phyloP scores from a whole-genome alignment of 768 basidiomycete genomes.

The Auriscalpium vulgare region DNA sequence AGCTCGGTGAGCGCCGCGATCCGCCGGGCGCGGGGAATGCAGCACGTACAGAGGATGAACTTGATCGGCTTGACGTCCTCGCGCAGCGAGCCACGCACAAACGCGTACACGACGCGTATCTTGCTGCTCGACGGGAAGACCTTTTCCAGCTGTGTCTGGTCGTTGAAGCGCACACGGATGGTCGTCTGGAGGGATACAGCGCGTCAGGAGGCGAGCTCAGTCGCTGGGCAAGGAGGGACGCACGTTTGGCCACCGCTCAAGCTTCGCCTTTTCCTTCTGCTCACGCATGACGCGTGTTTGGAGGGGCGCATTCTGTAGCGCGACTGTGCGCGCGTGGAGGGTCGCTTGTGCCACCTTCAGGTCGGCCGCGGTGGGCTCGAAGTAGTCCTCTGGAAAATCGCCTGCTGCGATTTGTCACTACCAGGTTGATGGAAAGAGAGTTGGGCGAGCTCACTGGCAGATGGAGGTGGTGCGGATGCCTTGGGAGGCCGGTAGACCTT shows the following conservation, averaged over 20 bases:
- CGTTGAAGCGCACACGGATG: constrained; percentile 74
- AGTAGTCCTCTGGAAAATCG: constrained; percentile 65
- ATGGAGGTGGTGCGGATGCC: constrained; percentile 2
- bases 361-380: constrained; percentile 63
- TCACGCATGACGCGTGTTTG: constrained; percentile 58
- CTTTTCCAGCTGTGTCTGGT: constrained; percentile 76
- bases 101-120: constrained; percentile 78
- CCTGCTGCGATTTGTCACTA: neutral
- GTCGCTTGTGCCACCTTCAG: constrained; percentile 59
- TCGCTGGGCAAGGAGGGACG: constrained; percentile 13
- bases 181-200: constrained; percentile 45
- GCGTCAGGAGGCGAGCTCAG: neutral
- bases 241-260: constrained; percentile 69
- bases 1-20: neutral
- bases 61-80: constrained; percentile 75
- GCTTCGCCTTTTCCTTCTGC: constrained; percentile 48
- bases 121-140: constrained; percentile 71
- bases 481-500: constrained; percentile 11
- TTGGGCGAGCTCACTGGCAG: neutral
- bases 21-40: neutral
- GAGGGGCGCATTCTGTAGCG: constrained; percentile 64
- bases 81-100: constrained; percentile 61
- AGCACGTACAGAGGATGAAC: constrained; percentile 70
- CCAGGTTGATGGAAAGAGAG: neutral
- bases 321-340: constrained; percentile 51